Evolutionary conservation across 306 rosid species (phyloP).

Genomic region (Leucaena leucocephala): DNA sequence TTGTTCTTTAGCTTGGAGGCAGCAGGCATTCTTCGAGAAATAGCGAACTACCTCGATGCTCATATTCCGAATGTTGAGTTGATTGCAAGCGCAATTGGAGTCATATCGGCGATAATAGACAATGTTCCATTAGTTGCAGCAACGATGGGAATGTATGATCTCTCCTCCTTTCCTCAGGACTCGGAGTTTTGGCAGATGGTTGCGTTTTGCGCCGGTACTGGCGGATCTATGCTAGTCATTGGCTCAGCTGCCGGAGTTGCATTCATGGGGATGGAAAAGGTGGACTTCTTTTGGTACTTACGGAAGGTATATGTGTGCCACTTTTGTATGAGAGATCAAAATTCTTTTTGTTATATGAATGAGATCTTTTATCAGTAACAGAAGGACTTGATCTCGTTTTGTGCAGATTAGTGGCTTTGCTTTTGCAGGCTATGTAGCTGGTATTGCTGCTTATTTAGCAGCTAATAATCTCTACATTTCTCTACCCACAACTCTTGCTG

Average conservation of each 20-base stretch:
- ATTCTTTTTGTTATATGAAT: not conserved
- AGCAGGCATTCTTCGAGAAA: constrained; percentile 83
- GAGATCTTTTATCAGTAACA: constrained; percentile 22
- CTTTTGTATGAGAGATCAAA: not conserved
- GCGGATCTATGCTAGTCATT: constrained; percentile 92
- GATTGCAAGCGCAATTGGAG: constrained; percentile 80
- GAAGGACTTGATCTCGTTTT: constrained; percentile 3
- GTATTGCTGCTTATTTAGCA: constrained; percentile 79
- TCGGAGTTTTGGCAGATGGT: constrained; percentile 94
- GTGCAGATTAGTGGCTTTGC: constrained; percentile 95
- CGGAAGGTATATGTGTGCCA: constrained; percentile 58
- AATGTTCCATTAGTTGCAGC: constrained; percentile 96
- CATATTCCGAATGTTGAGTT: constrained; percentile 68
- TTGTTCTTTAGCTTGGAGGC: constrained; percentile 74
- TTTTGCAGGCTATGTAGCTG: constrained; percentile 91
- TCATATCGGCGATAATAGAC: constrained; percentile 85
- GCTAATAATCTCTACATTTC: constrained; percentile 62
- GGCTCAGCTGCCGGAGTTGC: constrained; percentile 99
- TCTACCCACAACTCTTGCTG: constrained; percentile 71
- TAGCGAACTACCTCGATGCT: constrained; percentile 84
- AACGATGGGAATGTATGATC: constrained; percentile 92
- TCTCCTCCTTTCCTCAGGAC: constrained; percentile 79
- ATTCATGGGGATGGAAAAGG: constrained; percentile 99
- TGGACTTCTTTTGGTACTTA: constrained; percentile 94
- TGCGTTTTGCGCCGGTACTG: constrained; percentile 93